These are phyloP conservation scores for Agaricus bisporus DNA, from an alignment of 768 basidiomycete genomes.

Conservation along the genomic window DNA sequence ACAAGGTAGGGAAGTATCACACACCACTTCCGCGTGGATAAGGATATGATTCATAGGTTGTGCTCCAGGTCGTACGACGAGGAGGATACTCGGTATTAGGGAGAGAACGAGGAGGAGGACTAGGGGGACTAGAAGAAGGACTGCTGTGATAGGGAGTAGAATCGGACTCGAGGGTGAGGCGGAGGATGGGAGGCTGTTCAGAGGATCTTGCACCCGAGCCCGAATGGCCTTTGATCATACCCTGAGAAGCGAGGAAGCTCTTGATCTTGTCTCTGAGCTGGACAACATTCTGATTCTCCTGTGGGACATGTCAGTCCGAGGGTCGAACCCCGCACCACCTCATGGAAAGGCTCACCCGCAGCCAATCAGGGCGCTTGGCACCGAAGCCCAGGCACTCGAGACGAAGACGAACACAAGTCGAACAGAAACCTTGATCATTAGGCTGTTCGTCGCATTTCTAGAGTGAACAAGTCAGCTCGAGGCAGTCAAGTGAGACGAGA, in stretches of 20 bases:
- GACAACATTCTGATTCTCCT: conserved; percentile 68
- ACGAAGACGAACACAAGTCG: conserved; percentile 71
- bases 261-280: conserved; percentile 76
- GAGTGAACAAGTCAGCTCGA: conserved; percentile 4
- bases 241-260: conserved; percentile 69
- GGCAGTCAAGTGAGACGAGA: not conserved
- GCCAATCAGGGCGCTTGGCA: conserved; percentile 79
- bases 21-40: not conserved
- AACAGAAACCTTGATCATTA: conserved; percentile 55
- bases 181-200: conserved; percentile 51
- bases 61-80: not conserved
- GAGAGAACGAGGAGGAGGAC: conserved; percentile 20
- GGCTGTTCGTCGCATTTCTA: conserved; percentile 85
- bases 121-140: conserved; percentile 29
- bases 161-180: conserved; percentile 41
- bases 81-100: conserved; percentile 13
- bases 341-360: conserved; percentile 49
- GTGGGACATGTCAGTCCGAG: conserved; percentile 9
- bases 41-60: not conserved
- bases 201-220: conserved; percentile 54
- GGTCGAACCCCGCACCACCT: not conserved
- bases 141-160: conserved; percentile 36
- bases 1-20: not conserved
- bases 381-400: conserved; percentile 87
- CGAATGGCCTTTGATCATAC: conserved; percentile 88